Conservation (phyloP, 768 basidiomycete species). For the Dentipellis fragilis region DNA sequence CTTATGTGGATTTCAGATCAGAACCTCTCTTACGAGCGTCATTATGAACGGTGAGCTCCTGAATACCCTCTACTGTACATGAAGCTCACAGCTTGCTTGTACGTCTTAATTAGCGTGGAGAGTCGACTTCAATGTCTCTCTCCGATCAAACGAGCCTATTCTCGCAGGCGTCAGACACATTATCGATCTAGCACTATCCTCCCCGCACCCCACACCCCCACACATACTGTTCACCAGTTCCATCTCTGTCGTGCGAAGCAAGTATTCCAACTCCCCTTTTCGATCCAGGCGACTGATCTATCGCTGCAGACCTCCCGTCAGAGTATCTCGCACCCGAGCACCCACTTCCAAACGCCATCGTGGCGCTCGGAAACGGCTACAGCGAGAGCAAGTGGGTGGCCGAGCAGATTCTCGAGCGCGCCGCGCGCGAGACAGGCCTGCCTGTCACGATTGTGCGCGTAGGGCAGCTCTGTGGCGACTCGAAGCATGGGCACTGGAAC, state of each 20-base stretch:
- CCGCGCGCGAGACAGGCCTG: background rate
- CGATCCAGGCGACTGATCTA: background rate
- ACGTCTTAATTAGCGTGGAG: conserved; percentile 16
- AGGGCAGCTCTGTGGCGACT: conserved; percentile 1
- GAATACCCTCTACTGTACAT: background rate
- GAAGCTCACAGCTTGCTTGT: background rate
- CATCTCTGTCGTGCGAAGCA: conserved; percentile 12
- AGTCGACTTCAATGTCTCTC: conserved; percentile 18
- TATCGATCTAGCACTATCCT: conserved; percentile 16
- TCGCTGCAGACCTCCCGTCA: conserved; percentile 15
- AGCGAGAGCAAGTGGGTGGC: conserved; percentile 6
- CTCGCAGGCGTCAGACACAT: conserved; percentile 15
- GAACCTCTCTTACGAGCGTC: background rate
- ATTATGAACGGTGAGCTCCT: background rate
- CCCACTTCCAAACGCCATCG: background rate
- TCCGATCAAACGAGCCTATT: conserved; percentile 17
- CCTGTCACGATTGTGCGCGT: background rate
- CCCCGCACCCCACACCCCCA: conserved; percentile 7
- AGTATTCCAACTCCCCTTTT: background rate
- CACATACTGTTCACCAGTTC: conserved; percentile 18
- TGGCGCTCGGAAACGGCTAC: conserved; percentile 1
- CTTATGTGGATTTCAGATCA: background rate
- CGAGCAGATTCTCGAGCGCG: conserved; percentile 1
- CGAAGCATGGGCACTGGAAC: background rate
- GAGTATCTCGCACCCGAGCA: background rate